phyloP scores from a whole-genome alignment of 208 protist genomes.

The Herpetomonas samuelpessoai region DNA sequence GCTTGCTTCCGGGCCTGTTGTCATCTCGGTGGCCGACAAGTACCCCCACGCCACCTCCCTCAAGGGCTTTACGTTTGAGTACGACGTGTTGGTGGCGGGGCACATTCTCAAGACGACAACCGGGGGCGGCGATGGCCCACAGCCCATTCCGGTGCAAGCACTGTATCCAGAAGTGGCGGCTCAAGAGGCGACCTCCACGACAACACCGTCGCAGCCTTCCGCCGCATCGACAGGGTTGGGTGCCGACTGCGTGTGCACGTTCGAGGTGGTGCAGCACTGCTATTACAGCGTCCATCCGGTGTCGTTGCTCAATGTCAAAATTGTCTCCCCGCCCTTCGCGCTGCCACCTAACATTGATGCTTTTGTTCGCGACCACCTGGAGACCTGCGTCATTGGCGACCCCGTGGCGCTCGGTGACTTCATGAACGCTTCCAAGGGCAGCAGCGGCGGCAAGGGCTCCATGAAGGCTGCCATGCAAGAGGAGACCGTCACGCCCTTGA shows the following conservation, averaged over 20 bases:
- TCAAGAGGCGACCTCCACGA: neutral
- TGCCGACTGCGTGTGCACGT: slow-evolving; percentile 18
- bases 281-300: slow-evolving; percentile 85
- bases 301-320: slow-evolving; percentile 63
- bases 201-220: neutral
- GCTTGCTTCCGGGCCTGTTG: slow-evolving; percentile 72
- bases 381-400: slow-evolving; percentile 76
- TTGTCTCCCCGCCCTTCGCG: slow-evolving; percentile 49
- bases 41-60: slow-evolving; percentile 46
- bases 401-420: slow-evolving; percentile 39
- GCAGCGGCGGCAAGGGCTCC: neutral
- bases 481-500: slow-evolving; percentile 17
- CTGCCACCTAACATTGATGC: slow-evolving; percentile 47
- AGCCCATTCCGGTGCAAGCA: slow-evolving; percentile 21
- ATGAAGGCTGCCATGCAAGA: slow-evolving; percentile 16
- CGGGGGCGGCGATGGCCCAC: slow-evolving; percentile 6
- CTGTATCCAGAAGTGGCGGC: neutral
- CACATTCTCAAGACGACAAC: slow-evolving; percentile 42
- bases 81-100: slow-evolving; percentile 76
- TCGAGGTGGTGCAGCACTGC: slow-evolving; percentile 61
- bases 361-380: slow-evolving; percentile 49
- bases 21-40: slow-evolving; percentile 54
- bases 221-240: neutral
- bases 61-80: slow-evolving; percentile 47
- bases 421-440: slow-evolving; percentile 4